Base-by-base conservation (phyloP, 805 yeast species). In the Zygotorulaspora danielsina region DNA sequence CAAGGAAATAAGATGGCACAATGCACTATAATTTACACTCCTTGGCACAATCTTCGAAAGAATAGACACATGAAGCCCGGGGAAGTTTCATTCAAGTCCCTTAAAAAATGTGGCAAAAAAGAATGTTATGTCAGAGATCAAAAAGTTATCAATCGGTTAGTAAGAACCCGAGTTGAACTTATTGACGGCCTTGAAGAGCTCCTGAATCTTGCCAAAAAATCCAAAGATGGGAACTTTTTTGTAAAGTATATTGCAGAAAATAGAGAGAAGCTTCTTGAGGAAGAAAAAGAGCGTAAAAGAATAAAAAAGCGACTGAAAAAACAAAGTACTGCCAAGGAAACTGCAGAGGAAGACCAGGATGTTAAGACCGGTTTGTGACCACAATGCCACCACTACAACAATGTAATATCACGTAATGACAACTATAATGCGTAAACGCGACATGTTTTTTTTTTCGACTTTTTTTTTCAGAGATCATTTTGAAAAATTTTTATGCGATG, bases 31-130 rank as follows among this genome's bases (percentile, higher is more conserved):
- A 73, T 84, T 28, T 77, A 77, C 51, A 84, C 95, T 0, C 87
- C 89, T 0, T 84, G 85, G 71, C 69, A 72, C 18, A 84, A 84
- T 54, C 65, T 84, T 39, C 69, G 73, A 29, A 81, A 81, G 48
- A 76, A 76, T 36, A 81, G 80, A 10, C 74, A 75, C 20, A 84
- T 83, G 93, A 86, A 76, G 34, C 76, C 75, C 4, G 94, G 94
- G 3, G 85, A 86, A 35, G 94, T 84, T 5, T 75, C 84, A 1
- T 84, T 83, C 60, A 74, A 79, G 41, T 77, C 80, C 42, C 71
- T 69, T 2, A 75, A 72, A 44, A 62, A 65, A 36, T 78, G 81
- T 17, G 73, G 67, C 44, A 71, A 75, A 45, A 61, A 76, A 20
- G 71, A 68, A 45, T 72, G 85, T 21, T 72, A 69, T 36, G 70